A percentile compares a stretch with the other conserved stretches of the same genome.
Evolutionary conservation across 1,284 basidiomycete species (phyloP).

Genomic region (Cerioporus squamosus): DNA sequence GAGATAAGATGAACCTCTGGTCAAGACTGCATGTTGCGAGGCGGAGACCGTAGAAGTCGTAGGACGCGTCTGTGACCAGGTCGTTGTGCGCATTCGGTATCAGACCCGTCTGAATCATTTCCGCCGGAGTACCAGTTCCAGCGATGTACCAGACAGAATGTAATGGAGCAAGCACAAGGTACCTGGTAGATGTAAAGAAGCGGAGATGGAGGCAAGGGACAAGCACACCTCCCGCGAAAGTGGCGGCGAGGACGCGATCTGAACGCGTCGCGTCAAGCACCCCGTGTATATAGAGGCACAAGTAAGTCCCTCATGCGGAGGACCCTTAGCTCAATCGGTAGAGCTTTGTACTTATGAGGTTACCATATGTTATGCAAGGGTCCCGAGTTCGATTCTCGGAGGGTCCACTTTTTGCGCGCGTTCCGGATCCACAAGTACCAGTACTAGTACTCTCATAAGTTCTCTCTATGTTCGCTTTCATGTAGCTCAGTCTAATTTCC

Average conservation of each 20-base stretch:
- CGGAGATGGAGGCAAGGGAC: no score
- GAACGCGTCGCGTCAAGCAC: no score
- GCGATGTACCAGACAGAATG: neutral
- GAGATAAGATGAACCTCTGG: conserved; percentile 56
- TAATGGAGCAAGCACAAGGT: no score
- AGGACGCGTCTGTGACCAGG: conserved; percentile 82
- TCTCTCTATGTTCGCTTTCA: no score
- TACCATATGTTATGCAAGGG: conserved; percentile 45
- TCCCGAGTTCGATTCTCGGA: conserved; percentile 55
- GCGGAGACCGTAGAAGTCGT: conserved; percentile 88
- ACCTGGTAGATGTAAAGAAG: no score
- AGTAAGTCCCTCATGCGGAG: conserved; percentile 15
- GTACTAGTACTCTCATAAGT: no score
- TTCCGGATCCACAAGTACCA: no score
- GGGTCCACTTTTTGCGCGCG: conserved; percentile 42
- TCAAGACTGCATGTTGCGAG: conserved; percentile 80
- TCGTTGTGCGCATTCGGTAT: conserved; percentile 78
- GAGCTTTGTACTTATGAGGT: conserved; percentile 54
- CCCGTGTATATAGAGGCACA: no score
- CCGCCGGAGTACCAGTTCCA: neutral
- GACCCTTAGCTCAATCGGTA: conserved; percentile 55
- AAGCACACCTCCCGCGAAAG: no score
- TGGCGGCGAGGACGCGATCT: neutral
- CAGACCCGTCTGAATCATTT: conserved; percentile 80
- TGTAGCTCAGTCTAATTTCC: conserved; percentile 33